Base-by-base conservation (phyloP, 1,284 basidiomycete genomes). In the Malassezia yamatoensis region DNA sequence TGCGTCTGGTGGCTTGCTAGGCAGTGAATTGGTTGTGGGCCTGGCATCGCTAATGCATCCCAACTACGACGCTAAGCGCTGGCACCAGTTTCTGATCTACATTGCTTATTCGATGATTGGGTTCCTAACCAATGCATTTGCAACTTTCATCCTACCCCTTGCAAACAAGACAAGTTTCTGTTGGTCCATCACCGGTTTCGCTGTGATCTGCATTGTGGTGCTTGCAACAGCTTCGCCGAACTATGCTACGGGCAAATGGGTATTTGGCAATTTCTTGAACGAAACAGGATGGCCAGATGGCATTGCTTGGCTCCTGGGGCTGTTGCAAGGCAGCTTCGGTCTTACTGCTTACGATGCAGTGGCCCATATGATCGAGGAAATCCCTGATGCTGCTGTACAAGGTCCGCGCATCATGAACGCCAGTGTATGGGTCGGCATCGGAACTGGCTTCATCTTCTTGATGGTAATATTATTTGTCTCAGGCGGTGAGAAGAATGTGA, bases 391-490 rank as follows among this genome's bases (percentile, higher is more conserved):
- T 0, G 74, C 79, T 10, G 63, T 78, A 24, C 79, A 83, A 58
- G 78, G 84, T 6, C 84, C 83, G 0, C 75, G 74, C 21, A 83
- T 82, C 0, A 81, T 86, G 63, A 77, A 81, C 2, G 78, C 80
- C 54, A 82, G 83, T 0, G 79, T 86, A 29, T 80, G 82, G 3
- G 83, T 86, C 42, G 83, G 84, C 1, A 77, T 82, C 0, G 59
- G 80, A 5, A 77, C 77, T 2, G 82, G 83, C 0, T 77, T 84
- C n/a, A 54, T 83, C 16, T 84, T 84, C 69, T 76, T 86, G 37
- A 78, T 86, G 49, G 81, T 82, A 1, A 80, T 87, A n/a, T 74
- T 85, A 18, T 87, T 86, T 65, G 83, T 82, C 38, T 76, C 51
- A 1, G 51, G 51, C 8, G 51, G 51, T 8, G 21, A 85, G 33